Evolutionary conservation across 2,329 filamentous ascomycete species (phyloP), one percentile per base, ranked within the genome.

Genomic region (Fusarium foetens): DNA sequence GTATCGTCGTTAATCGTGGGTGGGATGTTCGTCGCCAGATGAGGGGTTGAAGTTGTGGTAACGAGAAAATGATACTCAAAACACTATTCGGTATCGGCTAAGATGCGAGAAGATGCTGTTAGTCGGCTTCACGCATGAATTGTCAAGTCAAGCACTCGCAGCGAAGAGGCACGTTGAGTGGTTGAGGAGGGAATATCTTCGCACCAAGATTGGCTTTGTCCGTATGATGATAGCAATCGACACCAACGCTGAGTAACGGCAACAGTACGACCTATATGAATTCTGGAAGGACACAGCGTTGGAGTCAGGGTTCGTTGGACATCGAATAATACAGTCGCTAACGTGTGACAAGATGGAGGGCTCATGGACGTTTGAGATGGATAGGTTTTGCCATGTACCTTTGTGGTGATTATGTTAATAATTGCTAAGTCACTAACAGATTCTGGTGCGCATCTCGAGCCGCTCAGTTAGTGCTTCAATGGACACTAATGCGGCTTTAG

Each of bases 281-380:
- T 33, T 66, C 61, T 74, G 46, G 58, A 73, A 54, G 69, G 62
- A 65, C 46, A 76, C 71, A 68, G 51, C 58, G 72, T 65, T 70
- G 58, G 42, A 72, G 65, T 60, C 66, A 72, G 57, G 45, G 58
- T 55, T 72, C 39, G 66, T 72, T 73, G 73, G 64, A 66, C 64
- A 68, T 77, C 38, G 68, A 74, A 68, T 60, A 67, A 69, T 68
- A 63, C 45, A 59, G 63, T 72, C 54, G 71, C 54, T 74, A 55
- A 29, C 46, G 71, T 74, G 71, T 71, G 64, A 71, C 71, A 58
- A 52, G 63, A 72, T 75, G 70, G 75, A 76, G 61, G 71, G 75
- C 75, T 75, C 73, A 76, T 76, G 67, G 73, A 76, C 69, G 73
- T 72, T 75, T 66, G 68, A 76, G 68, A 73, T 75, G 71, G 73